Conservation (phyloP, 305 asterid genomes). For the Solanum hybrid region DNA sequence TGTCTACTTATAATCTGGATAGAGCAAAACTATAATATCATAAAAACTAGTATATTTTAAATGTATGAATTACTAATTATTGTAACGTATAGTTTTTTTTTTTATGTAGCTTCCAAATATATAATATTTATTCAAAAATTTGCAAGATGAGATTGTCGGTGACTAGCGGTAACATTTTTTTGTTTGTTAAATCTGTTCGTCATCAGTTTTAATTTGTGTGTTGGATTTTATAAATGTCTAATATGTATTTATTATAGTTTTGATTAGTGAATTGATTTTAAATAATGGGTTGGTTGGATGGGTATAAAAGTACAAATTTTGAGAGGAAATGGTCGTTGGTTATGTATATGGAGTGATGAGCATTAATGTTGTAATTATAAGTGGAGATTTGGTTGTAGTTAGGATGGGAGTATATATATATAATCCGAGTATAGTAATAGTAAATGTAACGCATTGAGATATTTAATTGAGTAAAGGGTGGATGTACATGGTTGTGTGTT, state of each 20-base stretch:
- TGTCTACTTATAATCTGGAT: neutral
- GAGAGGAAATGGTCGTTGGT: neutral
- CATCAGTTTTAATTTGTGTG: neutral
- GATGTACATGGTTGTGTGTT: neutral
- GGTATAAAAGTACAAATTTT: neutral
- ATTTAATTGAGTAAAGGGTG: neutral
- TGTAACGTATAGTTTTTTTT: neutral
- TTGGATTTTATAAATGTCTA: neutral
- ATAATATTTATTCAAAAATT: neutral
- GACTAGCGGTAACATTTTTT: neutral
- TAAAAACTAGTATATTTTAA: neutral
- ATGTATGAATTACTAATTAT: neutral
- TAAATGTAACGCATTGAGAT: neutral
- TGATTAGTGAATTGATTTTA: neutral
- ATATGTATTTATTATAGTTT: neutral
- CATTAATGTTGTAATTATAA: neutral
- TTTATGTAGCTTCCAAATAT: neutral
- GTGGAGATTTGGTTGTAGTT: neutral
- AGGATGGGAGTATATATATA: neutral
- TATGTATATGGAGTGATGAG: neutral
- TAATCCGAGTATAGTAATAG: neutral
- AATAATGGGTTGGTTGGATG: neutral
- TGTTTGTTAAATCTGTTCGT: neutral
- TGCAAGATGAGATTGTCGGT: neutral
- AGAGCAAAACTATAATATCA: neutral